Conservation (phyloP, 306 rosid genomes). For the Malus domestica region DNA sequence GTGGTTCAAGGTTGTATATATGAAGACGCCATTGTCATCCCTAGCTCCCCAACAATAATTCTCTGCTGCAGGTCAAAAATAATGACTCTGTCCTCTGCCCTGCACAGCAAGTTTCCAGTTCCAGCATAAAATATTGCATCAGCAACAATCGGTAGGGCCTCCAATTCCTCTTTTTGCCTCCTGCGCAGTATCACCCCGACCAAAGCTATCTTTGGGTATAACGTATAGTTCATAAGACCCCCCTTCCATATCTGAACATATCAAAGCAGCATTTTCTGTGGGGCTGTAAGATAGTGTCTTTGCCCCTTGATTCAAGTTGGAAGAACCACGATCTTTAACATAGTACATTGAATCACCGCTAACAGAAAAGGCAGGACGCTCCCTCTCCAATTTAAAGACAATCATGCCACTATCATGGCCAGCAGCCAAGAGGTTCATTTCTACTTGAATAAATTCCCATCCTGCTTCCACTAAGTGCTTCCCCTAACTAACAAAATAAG, state of each 20-base stretch:
- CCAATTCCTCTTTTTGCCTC: too few species aligned
- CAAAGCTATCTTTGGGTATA: slow-evolving; percentile 50
- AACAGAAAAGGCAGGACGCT: slow-evolving; percentile 72
- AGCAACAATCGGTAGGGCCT: slow-evolving; percentile 41
- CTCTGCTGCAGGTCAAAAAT: too few species aligned
- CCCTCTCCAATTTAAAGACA: slow-evolving; percentile 41
- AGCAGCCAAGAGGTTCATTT: too few species aligned
- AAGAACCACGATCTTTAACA: neutral
- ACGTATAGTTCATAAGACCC: slow-evolving; percentile 73
- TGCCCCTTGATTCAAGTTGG: neutral
- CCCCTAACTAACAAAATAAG: too few species aligned
- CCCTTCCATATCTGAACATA: slow-evolving; percentile 74
- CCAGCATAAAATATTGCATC: slow-evolving; percentile 86
- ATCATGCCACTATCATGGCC: too few species aligned
- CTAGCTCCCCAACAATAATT: too few species aligned
- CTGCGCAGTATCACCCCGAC: too few species aligned
- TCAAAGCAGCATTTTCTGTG: slow-evolving; percentile 61
- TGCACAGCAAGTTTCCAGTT: slow-evolving; percentile 67
- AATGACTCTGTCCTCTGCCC: slow-evolving; percentile 14
- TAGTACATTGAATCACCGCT: slow-evolving; percentile 64
- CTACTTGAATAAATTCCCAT: too few species aligned
- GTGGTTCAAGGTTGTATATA: too few species aligned
- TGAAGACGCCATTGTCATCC: too few species aligned
- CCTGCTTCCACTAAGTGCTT: too few species aligned
- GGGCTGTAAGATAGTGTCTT: slow-evolving; percentile 74